These are phyloP conservation scores for Lichtheimia corymbifera DNA, from an alignment of 371 early-diverging fungal species.

Conservation along the genomic window DNA sequence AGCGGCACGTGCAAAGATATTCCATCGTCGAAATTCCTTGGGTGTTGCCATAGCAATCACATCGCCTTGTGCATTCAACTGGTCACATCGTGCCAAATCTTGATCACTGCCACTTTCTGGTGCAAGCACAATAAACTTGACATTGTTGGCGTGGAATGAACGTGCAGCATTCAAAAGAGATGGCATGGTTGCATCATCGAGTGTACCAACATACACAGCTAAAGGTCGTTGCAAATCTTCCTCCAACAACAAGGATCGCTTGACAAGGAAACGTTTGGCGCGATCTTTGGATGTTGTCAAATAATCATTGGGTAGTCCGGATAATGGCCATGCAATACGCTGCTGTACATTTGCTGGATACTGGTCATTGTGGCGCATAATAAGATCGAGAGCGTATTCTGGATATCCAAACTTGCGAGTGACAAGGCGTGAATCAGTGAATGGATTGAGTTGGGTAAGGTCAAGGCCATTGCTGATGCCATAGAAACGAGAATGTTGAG, in stretches of 20 bases:
- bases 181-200: constrained; percentile 55
- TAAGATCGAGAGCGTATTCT: constrained; percentile 24
- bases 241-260: constrained; percentile 38
- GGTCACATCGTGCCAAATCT: constrained; percentile 40
- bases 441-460: constrained; percentile 55
- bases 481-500: constrained; percentile 49
- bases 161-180: constrained; percentile 42
- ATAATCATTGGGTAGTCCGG: constrained; percentile 25
- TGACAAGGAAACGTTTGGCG: constrained; percentile 56
- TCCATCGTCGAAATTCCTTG: constrained; percentile 51
- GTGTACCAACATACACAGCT: constrained; percentile 61
- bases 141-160: constrained; percentile 39
- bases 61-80: constrained; percentile 41
- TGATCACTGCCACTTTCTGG: constrained; percentile 42
- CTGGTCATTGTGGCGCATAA: constrained; percentile 14
- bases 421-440: constrained; percentile 40
- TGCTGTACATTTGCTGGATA: background rate
- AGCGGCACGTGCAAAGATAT: constrained; percentile 56
- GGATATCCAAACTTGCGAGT: constrained; percentile 45
- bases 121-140: constrained; percentile 62
- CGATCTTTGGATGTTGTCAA: constrained; percentile 49
- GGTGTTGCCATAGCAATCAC: constrained; percentile 47
- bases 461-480: constrained; percentile 72
- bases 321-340: constrained; percentile 19
- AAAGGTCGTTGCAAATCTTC: constrained; percentile 53